phyloP scores from a whole-genome alignment of 345 rosid genomes.

The Arabidopsis arenosa region DNA sequence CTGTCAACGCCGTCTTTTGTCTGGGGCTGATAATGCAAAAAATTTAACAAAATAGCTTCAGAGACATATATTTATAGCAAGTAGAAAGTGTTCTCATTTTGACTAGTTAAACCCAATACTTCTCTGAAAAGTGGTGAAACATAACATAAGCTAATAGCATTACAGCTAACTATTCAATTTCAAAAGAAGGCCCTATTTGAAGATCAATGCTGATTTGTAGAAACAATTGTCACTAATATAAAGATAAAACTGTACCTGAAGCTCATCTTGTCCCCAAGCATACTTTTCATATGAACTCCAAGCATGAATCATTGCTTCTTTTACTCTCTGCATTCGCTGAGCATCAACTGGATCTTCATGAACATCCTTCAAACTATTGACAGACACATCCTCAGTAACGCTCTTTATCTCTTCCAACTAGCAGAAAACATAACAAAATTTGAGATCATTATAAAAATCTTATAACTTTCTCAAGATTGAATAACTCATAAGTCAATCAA shows the following conservation, averaged over 20 bases:
- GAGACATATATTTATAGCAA: neutral
- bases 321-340: slow-evolving; percentile 81
- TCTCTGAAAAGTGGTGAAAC: neutral
- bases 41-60: slow-evolving; percentile 6
- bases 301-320: slow-evolving; percentile 97
- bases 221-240: neutral
- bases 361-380: slow-evolving; percentile 41
- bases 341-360: slow-evolving; percentile 66
- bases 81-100: slow-evolving; percentile 11
- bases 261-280: slow-evolving; percentile 98
- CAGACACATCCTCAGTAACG: slow-evolving; percentile 40
- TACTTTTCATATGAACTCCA: slow-evolving; percentile 95
- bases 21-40: slow-evolving; percentile 66
- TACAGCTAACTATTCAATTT: neutral
- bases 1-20: slow-evolving; percentile 85
- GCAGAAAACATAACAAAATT: slow-evolving; percentile 15
- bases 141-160: slow-evolving; percentile 10
- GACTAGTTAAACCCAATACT: slow-evolving; percentile 16
- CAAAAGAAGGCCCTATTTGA: neutral
- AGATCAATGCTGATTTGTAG: neutral
- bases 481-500: neutral
- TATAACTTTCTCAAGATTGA: neutral
- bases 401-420: slow-evolving; percentile 61
- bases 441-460: slow-evolving; percentile 6
- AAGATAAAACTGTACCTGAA: slow-evolving; percentile 62